A percentile compares a stretch with the other conserved stretches of the same genome.
These are phyloP conservation scores for Scleromitrula shiraiana DNA, from an alignment of 2,329 filamentous ascomycete genomes.

Conservation along the genomic window DNA sequence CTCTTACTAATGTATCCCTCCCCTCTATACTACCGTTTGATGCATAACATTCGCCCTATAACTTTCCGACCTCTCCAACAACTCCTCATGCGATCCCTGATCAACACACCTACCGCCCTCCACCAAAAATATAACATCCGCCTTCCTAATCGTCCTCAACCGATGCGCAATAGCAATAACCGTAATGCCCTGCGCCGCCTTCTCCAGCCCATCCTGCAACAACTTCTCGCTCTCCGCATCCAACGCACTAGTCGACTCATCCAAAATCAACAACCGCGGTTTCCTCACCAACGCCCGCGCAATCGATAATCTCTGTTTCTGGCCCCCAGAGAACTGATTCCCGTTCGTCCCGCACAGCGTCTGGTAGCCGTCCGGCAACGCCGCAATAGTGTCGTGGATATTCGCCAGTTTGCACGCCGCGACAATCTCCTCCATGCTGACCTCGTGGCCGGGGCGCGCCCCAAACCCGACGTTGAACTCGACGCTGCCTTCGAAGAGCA, in stretches of 20 bases:
- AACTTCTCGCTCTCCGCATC: conserved; percentile 61
- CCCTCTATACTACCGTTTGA: background rate
- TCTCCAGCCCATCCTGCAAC: conserved; percentile 59
- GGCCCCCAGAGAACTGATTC: conserved; percentile 67
- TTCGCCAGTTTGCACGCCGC: conserved; percentile 54
- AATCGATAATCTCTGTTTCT: conserved; percentile 70
- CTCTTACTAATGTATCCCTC: no score
- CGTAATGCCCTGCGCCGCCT: conserved; percentile 43
- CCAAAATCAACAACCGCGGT: conserved; percentile 66
- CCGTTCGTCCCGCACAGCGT: conserved; percentile 62
- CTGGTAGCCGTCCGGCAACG: conserved; percentile 56
- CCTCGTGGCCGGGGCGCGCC: conserved; percentile 44
- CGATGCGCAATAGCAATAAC: conserved; percentile 52
- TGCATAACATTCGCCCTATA: conserved; percentile 39
- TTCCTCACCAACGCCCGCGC: conserved; percentile 66
- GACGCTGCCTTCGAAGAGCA: conserved; percentile 50
- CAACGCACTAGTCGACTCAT: conserved; percentile 74
- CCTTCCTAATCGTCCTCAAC: conserved; percentile 47
- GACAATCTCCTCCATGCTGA: conserved; percentile 53
- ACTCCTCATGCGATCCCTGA: conserved; percentile 44
- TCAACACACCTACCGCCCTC: conserved; percentile 46
- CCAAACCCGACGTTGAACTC: conserved; percentile 50
- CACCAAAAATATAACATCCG: conserved; percentile 50
- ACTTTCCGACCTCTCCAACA: conserved; percentile 42
- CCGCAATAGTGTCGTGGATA: conserved; percentile 59